Evolutionary conservation across 306 rosid species (phyloP).

Genomic region (Trifolium dubium): DNA sequence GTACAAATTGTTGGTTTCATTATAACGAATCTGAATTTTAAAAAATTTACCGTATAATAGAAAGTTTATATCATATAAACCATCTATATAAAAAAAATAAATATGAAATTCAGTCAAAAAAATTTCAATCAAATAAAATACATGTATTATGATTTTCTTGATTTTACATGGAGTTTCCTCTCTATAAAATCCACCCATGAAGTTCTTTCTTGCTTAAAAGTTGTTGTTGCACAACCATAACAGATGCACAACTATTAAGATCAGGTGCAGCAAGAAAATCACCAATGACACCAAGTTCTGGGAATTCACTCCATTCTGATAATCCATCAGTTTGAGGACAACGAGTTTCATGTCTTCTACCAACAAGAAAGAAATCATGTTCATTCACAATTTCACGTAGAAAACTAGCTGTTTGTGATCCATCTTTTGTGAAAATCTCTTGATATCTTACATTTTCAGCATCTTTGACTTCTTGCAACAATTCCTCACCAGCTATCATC

Average conservation of each 20-base stretch:
- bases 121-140: no score
- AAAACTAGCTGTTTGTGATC: conserved; percentile 38
- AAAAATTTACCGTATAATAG: no score
- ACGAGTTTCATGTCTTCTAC: conserved; percentile 47
- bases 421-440: conserved; percentile 33
- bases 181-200: not conserved
- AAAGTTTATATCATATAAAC: no score
- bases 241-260: conserved; percentile 46
- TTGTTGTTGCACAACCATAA: conserved; percentile 62
- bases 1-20: no score
- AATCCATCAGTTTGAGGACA: conserved; percentile 58
- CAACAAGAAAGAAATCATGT: conserved; percentile 63
- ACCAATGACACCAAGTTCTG: conserved; percentile 66
- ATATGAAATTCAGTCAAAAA: no score
- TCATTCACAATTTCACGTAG: conserved; percentile 41
- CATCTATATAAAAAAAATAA: no score
- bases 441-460: conserved; percentile 20
- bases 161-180: no score
- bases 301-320: conserved; percentile 65
- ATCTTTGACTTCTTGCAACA: conserved; percentile 37
- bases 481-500: conserved; percentile 31
- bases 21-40: no score
- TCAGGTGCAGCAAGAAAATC: conserved; percentile 74
- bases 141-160: no score
- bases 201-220: not conserved